Evolutionary conservation across 495 filamentous ascomycete species (phyloP), one percentile per base, ranked within the genome.

Genomic region (Saxophila tyrrhenica): DNA sequence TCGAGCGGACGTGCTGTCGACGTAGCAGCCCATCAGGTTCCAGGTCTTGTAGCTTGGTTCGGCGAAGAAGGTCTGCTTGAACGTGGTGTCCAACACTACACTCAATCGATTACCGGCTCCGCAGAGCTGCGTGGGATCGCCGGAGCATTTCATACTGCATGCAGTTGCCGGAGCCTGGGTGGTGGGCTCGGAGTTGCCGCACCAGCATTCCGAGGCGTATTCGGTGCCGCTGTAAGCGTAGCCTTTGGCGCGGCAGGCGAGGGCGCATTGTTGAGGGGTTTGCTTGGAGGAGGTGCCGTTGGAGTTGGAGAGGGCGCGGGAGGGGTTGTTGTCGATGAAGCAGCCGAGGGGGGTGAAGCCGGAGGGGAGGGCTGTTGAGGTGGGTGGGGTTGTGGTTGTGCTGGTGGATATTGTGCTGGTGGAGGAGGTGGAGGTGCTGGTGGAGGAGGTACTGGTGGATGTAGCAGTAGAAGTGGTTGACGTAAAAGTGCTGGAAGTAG

Each of bases 61-160:
- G 22, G 52, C 52, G 48, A 55, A 47, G 23, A 55, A 43, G n/a
- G 23, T 35, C 24, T 55, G 41, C 24, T 39, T 47, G 24, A 17
- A 55, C n/a, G 24, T 35, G 25, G 19, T 48, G 52, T 55, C 44
- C 2, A 48, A 23, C 2, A 47, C 39, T 22, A 64, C 35, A 2
- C 45, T 52, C 8, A 59, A 25, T 23, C 55, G 50, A 41, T 62
- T 59, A 13, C 52, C 56, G 38, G 48, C 59, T 11, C 59, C 59
- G 43, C 59, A 62, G 48, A 38, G 25, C 39, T 62, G 49, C 2
- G 56, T 55, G 10, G 21, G 1, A 43, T 62, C 48, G 20, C 51
- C 59, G 20, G 56, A 23, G 25, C 59, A 62, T 3, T 43, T 21
- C 35, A 45, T 55, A 16, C n/a, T 50, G 56, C 59, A 62, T 9